Base-by-base conservation (phyloP, 306 rosid species). In the Glycine latifolia region DNA sequence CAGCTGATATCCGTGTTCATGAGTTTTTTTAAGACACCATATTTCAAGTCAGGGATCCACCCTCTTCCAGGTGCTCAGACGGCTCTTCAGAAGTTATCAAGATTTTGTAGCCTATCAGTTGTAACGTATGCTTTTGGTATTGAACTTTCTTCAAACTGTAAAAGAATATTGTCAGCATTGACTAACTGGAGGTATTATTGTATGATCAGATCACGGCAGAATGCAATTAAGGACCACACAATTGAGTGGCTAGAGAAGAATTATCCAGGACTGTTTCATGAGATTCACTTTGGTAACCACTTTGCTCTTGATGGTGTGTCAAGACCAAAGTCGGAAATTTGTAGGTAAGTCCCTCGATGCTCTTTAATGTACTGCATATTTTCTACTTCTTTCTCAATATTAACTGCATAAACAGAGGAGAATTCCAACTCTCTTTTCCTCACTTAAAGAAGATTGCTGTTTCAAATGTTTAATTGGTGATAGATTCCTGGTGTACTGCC, bases 201-300 rank as follows among this genome's bases (percentile, higher is more conserved):
- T 54, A 70, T 87, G 66, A 58, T 79, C 84, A 95, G 97, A 84
- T 95, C 98, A 55, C 85, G 98, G 63, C 98, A 95, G 88, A 91
- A 95, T 78, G 94, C 50, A 50, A 92, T 95, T 79, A 95, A 95
- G 88, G 97, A 90, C 44, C 98, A 95, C 88, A 95, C 98, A 50
- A 86, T 92, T 69, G 88, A 90, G 60, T 95, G 97, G 98, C 76
- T 95, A 81, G 98, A 90, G 85, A 79, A 85, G 70, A 86, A 95
- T 87, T 95, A 50, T 83, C 90, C 94, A 0, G 97, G 97, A 76
- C 78, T 95, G 52, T 95, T 95, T 79, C 90, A 86, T 85, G 97
- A 95, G 90, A 92, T 95, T 87, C 97, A 92, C 89, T 95, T 92
- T 84, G 98, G 98, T 77, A 95, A 92, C 81, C 98, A 95, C 87